Evolutionary conservation across 768 basidiomycete genomes (phyloP).

Genomic region (Rhizopogon roseolus): DNA sequence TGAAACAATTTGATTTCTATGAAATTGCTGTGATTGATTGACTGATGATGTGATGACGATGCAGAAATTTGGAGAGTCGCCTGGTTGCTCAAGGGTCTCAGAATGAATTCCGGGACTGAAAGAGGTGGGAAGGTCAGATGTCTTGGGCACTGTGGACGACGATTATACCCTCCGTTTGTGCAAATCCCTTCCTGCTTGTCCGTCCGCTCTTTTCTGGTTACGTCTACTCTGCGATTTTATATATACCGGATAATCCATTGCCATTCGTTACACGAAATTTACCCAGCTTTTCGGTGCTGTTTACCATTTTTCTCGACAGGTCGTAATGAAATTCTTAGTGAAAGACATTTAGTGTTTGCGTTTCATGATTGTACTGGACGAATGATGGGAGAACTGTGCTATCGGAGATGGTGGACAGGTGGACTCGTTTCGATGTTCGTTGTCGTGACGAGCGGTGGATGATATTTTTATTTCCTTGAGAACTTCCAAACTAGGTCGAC

Average conservation of each 20-base stretch:
- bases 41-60: background rate
- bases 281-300: constrained; percentile 22
- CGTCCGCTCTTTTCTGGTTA: constrained; percentile 27
- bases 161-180: constrained; percentile 29
- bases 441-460: too few relatives aligned
- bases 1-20: constrained; percentile 12
- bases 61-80: constrained; percentile 84
- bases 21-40: constrained; percentile 2
- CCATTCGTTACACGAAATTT: constrained; percentile 27
- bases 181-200: constrained; percentile 31
- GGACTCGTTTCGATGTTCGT: too few relatives aligned
- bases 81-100: constrained; percentile 86
- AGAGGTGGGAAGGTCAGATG: constrained; percentile 14
- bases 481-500: too few relatives aligned
- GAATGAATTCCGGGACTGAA: constrained; percentile 70
- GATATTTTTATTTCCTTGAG: too few relatives aligned
- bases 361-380: too few relatives aligned
- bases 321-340: constrained; percentile 15
- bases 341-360: background rate
- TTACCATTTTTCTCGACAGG: constrained; percentile 8
- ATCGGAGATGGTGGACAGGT: too few relatives aligned
- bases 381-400: too few relatives aligned
- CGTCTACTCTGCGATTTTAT: constrained; percentile 30
- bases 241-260: constrained; percentile 31
- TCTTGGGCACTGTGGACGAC: constrained; percentile 22